Evolutionary conservation across 495 filamentous ascomycete genomes (phyloP).

Genomic region (Parachaetomium inaequale): DNA sequence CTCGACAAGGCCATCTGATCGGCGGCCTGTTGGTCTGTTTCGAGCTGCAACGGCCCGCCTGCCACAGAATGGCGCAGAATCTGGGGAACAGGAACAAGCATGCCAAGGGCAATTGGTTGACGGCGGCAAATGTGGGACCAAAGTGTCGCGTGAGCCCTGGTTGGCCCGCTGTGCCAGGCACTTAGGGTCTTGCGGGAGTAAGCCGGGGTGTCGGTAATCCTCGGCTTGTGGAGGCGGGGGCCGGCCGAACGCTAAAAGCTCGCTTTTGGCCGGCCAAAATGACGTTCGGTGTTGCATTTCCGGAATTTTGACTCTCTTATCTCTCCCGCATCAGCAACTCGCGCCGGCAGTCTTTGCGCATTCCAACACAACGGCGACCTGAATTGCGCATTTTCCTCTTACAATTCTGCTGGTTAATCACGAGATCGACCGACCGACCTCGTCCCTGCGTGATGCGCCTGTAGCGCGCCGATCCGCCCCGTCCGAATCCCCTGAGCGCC

Average conservation of each 20-base stretch:
- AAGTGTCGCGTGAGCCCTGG: conserved; percentile 10
- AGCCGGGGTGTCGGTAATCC: conserved; percentile 35
- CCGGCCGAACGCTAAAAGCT: conserved; percentile 1
- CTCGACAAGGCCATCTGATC: conserved; percentile 24
- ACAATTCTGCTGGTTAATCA: neutral
- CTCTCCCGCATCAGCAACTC: neutral
- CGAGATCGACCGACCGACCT: neutral
- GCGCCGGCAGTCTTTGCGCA: neutral
- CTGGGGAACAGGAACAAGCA: conserved; percentile 5
- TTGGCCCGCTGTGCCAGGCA: conserved; percentile 12
- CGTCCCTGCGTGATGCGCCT: conserved; percentile 19
- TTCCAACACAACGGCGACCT: neutral
- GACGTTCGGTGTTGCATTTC: conserved; percentile 29
- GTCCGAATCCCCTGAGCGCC: neutral
- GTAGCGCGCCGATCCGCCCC: conserved; percentile 8
- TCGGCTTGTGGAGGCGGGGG: conserved; percentile 31
- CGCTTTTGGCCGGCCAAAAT: conserved; percentile 17
- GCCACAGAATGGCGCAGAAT: neutral
- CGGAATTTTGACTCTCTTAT: conserved; percentile 16
- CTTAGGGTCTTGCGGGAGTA: conserved; percentile 1
- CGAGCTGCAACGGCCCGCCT: neutral
- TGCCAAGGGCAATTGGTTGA: neutral
- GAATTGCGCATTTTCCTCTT: neutral
- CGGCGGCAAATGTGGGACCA: neutral
- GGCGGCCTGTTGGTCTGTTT: neutral